Evolutionary conservation across 2,329 filamentous ascomycete genomes (phyloP).

Genomic region (Calycina marina): DNA sequence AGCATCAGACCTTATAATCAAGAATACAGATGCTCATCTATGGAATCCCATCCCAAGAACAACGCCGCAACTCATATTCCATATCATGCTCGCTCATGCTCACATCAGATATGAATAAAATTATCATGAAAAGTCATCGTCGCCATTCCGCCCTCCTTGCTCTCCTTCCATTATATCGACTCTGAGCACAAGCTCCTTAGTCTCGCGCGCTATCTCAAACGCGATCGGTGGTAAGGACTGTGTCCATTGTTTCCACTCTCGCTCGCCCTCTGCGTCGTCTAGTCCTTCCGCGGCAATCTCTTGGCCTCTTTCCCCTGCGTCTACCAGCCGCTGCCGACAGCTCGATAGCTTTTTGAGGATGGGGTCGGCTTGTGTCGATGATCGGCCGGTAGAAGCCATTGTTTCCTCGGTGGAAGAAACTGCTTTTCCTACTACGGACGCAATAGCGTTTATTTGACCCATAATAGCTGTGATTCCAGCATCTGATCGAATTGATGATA

Average conservation of each 20-base stretch:
- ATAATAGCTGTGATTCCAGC: constrained; percentile 49
- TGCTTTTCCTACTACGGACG: constrained; percentile 54
- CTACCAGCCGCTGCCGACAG: constrained; percentile 50
- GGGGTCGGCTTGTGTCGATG: constrained; percentile 33
- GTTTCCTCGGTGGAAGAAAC: constrained; percentile 47
- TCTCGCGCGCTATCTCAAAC: constrained; percentile 74
- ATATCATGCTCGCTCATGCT: no score
- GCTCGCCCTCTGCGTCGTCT: constrained; percentile 36
- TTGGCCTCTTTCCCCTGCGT: constrained; percentile 45
- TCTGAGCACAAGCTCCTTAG: constrained; percentile 53
- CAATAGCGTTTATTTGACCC: constrained; percentile 56
- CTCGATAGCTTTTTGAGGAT: constrained; percentile 42
- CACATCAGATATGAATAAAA: no score
- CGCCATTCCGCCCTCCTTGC: constrained; percentile 8
- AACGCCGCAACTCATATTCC: no score
- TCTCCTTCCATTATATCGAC: constrained; percentile 26
- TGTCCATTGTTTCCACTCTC: constrained; percentile 46
- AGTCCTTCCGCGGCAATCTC: constrained; percentile 39
- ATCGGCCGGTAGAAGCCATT: constrained; percentile 34
- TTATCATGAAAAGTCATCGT: constrained; percentile 20
- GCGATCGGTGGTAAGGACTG: constrained; percentile 66
- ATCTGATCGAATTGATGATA: constrained; percentile 54
- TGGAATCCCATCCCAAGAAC: no score
- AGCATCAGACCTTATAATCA: no score
- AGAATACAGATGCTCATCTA: no score